These are phyloP conservation scores for Termitomyces titanicus DNA, from an alignment of 768 basidiomycete genomes.

Conservation along the genomic window DNA sequence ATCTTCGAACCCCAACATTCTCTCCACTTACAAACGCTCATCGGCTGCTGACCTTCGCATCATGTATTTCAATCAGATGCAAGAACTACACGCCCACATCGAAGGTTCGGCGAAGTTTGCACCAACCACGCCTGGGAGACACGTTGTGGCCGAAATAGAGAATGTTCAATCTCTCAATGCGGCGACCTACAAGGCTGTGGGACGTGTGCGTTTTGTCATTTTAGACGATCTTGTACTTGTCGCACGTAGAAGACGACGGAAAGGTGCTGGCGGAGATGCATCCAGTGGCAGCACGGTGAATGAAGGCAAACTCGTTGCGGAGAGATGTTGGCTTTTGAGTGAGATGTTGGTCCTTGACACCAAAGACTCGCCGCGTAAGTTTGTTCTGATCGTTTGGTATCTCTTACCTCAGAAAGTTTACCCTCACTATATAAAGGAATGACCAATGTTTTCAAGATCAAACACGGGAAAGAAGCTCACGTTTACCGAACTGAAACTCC, in stretches of 20 bases:
- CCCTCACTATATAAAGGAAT: constrained; percentile 41
- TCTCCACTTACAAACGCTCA: constrained; percentile 61
- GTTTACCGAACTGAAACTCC: constrained; percentile 85
- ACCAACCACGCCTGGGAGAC: constrained; percentile 86
- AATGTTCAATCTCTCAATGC: constrained; percentile 82
- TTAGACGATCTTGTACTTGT: constrained; percentile 91
- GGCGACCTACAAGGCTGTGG: constrained; percentile 91
- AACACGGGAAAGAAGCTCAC: constrained; percentile 89
- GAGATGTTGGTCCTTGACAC: constrained; percentile 96
- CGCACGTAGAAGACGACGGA: constrained; percentile 69
- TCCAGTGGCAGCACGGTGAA: constrained; percentile 37
- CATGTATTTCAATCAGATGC: constrained; percentile 94
- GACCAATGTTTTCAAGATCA: constrained; percentile 96
- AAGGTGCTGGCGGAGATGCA: constrained; percentile 41
- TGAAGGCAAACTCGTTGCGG: constrained; percentile 84
- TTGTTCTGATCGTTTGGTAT: neutral
- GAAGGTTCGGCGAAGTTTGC: constrained; percentile 96
- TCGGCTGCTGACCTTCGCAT: constrained; percentile 95
- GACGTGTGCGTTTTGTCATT: constrained; percentile 84
- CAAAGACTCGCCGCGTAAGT: constrained; percentile 87
- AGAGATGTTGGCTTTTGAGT: constrained; percentile 87
- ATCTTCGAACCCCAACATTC: constrained; percentile 37
- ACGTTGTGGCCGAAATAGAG: constrained; percentile 84
- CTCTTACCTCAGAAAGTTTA: neutral
- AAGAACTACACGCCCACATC: constrained; percentile 81